Conservation (phyloP, 192 early-diverging fungal genomes). For the Umbelopsis sp. region DNA sequence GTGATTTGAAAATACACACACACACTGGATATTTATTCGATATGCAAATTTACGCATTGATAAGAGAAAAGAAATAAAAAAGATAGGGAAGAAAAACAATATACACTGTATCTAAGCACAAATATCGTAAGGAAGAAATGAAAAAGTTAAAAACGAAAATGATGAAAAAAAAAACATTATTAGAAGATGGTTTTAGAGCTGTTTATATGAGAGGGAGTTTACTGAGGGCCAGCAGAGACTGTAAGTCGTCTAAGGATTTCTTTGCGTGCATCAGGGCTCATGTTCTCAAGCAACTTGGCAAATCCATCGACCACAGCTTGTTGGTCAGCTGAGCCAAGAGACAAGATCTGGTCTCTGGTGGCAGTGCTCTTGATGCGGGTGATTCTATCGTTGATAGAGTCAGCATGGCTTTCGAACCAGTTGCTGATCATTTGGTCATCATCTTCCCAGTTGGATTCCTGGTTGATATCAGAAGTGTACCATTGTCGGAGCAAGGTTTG, state of each 20-base stretch:
- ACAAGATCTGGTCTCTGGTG: slow-evolving; percentile 30
- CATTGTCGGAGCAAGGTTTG: slow-evolving; percentile 57
- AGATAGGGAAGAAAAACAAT: neutral
- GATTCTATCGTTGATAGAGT: slow-evolving; percentile 42
- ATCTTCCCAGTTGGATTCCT: slow-evolving; percentile 50
- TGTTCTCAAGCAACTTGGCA: slow-evolving; percentile 31
- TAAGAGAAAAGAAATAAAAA: neutral
- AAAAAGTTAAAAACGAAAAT: neutral
- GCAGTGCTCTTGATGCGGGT: slow-evolving; percentile 35
- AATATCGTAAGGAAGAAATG: neutral
- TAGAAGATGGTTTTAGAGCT: neutral
- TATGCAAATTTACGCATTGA: neutral
- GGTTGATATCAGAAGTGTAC: slow-evolving; percentile 62
- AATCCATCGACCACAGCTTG: slow-evolving; percentile 46
- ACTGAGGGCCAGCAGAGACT: slow-evolving; percentile 18
- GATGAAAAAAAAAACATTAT: neutral
- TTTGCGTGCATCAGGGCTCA: slow-evolving; percentile 32
- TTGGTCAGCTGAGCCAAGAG: slow-evolving; percentile 30
- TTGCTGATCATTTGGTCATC: slow-evolving; percentile 59
- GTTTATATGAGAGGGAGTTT: neutral
- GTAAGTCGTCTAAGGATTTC: slow-evolving; percentile 23
- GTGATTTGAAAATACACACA: slow-evolving; percentile 7
- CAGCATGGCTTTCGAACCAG: slow-evolving; percentile 62
- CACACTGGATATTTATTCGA: slow-evolving; percentile 14
- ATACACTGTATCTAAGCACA: neutral